phyloP scores from a whole-genome alignment of 805 yeast genomes.

The Saturnispora bothae region DNA sequence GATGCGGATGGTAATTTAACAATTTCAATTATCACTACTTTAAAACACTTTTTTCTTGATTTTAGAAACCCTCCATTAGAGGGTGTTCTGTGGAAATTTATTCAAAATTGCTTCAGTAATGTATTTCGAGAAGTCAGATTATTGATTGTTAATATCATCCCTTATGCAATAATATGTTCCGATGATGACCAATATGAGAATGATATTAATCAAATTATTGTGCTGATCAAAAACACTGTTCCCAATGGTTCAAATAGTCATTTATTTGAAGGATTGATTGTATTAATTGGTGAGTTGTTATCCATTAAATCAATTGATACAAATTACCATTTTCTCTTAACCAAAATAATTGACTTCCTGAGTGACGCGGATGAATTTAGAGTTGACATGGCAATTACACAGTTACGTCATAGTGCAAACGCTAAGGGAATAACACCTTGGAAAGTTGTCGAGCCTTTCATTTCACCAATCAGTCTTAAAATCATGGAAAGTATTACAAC shows the following conservation, averaged over 20 bases:
- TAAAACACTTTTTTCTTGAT: conserved; percentile 42
- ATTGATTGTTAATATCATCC: conserved; percentile 37
- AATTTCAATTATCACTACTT: conserved; percentile 34
- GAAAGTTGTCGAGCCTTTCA: conserved; percentile 67
- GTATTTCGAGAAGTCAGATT: conserved; percentile 47
- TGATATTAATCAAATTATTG: conserved; percentile 36
- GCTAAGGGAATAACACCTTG: conserved; percentile 57
- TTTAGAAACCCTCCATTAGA: conserved; percentile 37
- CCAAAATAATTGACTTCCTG: conserved; percentile 55
- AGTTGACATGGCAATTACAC: conserved; percentile 58
- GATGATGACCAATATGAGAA: conserved; percentile 31
- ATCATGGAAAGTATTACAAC: conserved; percentile 44
- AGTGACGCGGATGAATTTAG: conserved; percentile 57
- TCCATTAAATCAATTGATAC: conserved; percentile 51
- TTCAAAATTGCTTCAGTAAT: conserved; percentile 31
- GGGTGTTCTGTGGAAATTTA: conserved; percentile 29
- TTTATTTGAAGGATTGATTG: conserved; percentile 45
- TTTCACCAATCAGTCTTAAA: conserved; percentile 59
- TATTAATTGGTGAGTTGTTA: conserved; percentile 58
- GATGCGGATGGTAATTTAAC: conserved; percentile 20
- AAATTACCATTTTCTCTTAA: conserved; percentile 51
- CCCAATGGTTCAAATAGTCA: conserved; percentile 21
- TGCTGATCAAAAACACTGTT: conserved; percentile 32
- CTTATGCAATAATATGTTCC: conserved; percentile 37
- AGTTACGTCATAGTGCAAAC: conserved; percentile 47